Percentiles rank a stretch among this genome's conserved stretches.
These are phyloP conservation scores for Balansia obtecta DNA, from an alignment of 2,329 filamentous ascomycete genomes.

Conservation along the genomic window DNA sequence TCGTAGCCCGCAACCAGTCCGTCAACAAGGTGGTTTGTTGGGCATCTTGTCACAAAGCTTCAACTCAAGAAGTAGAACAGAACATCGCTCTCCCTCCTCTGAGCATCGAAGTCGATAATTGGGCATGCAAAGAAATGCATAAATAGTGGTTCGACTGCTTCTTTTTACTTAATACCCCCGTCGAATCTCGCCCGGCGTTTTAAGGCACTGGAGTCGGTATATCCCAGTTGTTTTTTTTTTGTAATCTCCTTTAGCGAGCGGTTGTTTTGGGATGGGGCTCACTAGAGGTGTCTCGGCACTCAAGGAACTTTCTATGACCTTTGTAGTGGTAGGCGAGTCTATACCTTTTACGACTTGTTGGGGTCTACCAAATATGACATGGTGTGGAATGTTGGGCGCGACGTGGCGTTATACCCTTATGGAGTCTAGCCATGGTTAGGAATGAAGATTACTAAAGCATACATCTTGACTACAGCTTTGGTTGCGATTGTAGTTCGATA, in stretches of 20 bases:
- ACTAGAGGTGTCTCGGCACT: no score
- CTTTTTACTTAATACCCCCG: background rate
- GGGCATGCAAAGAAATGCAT: background rate
- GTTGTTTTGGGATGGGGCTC: background rate
- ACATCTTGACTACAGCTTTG: background rate
- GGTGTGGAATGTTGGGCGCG: no score
- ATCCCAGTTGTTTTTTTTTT: background rate
- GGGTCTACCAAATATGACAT: no score
- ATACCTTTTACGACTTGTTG: background rate
- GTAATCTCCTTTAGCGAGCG: background rate
- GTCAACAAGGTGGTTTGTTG: constrained; percentile 25
- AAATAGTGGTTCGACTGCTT: background rate
- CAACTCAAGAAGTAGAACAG: constrained; percentile 8
- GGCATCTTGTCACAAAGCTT: constrained; percentile 22
- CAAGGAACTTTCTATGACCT: background rate
- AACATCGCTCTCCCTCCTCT: constrained; percentile 12
- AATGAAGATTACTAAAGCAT: background rate
- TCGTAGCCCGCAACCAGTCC: constrained; percentile 9
- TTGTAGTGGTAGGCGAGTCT: background rate
- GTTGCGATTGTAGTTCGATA: background rate
- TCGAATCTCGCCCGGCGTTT: background rate
- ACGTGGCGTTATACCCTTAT: background rate
- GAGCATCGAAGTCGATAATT: constrained; percentile 12
- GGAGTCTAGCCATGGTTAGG: background rate
- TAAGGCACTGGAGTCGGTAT: background rate